Conservation (phyloP, 306 rosid species). For the Glycine tomentella region DNA sequence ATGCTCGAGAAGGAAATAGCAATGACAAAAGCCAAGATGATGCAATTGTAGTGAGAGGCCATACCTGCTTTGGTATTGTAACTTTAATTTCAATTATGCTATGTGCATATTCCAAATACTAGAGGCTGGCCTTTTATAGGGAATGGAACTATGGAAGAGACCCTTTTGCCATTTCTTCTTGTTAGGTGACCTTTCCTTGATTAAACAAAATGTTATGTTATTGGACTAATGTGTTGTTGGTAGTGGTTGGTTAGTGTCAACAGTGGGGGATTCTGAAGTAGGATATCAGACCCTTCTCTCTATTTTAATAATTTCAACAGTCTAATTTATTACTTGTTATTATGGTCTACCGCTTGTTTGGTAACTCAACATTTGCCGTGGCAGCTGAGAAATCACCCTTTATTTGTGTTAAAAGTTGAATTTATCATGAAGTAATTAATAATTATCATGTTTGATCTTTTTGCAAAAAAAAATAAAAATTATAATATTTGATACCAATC, state of each 20-base stretch:
- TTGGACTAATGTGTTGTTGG: neutral
- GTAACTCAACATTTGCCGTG: neutral
- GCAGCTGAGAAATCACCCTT: neutral
- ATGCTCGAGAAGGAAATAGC: too few relatives aligned
- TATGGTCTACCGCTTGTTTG: neutral
- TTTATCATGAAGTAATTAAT: neutral
- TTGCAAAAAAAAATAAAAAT: too few relatives aligned
- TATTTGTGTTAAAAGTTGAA: neutral
- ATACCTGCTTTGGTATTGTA: too few relatives aligned
- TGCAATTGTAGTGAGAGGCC: too few relatives aligned
- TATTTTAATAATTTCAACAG: neutral
- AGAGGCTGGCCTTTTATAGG: neutral
- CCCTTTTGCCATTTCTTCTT: too few relatives aligned
- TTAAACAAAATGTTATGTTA: neutral
- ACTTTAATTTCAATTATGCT: too few relatives aligned
- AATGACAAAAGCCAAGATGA: too few relatives aligned
- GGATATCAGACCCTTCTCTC: neutral
- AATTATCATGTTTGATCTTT: too few relatives aligned
- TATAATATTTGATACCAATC: too few relatives aligned
- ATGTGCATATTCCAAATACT: neutral
- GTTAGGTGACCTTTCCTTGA: neutral
- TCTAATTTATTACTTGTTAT: neutral
- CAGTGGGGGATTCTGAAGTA: neutral
- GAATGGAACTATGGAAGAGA: too few relatives aligned
- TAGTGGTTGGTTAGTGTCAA: neutral